phyloP scores from a whole-genome alignment of 108 stramenopile species.

The Nannochloropsis gaditana region DNA sequence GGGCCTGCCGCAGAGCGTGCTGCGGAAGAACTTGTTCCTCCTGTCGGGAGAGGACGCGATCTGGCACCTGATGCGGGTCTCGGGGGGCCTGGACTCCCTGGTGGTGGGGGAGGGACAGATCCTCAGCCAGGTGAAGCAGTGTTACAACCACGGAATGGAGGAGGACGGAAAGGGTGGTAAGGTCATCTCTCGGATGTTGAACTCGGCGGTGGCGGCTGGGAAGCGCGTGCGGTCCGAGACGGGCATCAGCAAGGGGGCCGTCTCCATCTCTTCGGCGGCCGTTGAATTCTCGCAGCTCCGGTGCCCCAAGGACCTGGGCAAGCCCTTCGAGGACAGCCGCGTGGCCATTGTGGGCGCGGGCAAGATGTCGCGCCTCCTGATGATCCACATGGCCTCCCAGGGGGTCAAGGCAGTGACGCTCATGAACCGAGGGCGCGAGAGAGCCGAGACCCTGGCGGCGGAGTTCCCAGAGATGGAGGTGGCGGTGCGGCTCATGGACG shows the following conservation, averaged over 20 bases:
- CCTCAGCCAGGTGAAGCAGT: constrained; percentile 77
- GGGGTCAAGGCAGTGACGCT: constrained; percentile 87
- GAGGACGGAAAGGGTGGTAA: constrained; percentile 93
- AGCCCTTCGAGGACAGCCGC: constrained; percentile 77
- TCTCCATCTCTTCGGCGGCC: constrained; percentile 86
- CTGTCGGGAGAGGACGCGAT: constrained; percentile 88
- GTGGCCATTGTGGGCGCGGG: constrained; percentile 93
- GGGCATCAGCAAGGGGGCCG: constrained; percentile 81
- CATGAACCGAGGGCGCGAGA: constrained; percentile 69
- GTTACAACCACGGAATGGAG: constrained; percentile 89
- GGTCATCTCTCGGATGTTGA: constrained; percentile 80
- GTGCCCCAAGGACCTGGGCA: constrained; percentile 65
- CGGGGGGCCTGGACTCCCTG: constrained; percentile 91
- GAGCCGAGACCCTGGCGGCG: constrained; percentile 31
- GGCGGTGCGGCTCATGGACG: constrained; percentile 45
- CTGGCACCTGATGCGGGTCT: constrained; percentile 92
- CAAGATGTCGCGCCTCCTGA: constrained; percentile 89
- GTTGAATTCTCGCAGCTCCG: constrained; percentile 73
- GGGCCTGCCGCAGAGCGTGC: constrained; percentile 66
- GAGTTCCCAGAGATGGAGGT: constrained; percentile 52
- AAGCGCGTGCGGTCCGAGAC: constrained; percentile 94
- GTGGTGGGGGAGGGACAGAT: constrained; percentile 99
- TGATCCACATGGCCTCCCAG: constrained; percentile 86
- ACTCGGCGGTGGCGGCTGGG: constrained; percentile 90
- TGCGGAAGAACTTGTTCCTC: constrained; percentile 89